Base-by-base conservation (phyloP, 306 rosid species). In the Citrullus mucosospermus region DNA sequence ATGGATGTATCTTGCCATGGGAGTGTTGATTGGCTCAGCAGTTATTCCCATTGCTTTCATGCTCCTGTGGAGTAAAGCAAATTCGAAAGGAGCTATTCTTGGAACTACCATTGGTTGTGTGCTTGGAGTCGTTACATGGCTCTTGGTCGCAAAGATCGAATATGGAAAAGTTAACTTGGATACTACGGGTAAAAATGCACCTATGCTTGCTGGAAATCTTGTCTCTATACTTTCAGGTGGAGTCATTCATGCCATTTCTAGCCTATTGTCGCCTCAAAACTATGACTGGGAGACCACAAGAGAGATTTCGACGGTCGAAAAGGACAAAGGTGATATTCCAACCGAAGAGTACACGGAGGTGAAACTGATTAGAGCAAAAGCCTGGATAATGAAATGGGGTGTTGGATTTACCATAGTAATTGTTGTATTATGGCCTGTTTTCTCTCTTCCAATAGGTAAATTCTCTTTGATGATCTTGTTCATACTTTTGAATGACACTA, bases 1-100 rank as follows among this genome's bases (percentile, higher is more conserved):
- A 76, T 93, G 96, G 98, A 93, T 93, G 97, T 93, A 93, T 81
- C 89, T 93, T 54, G 97, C 96, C 76, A 93, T 76, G 96, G 98
- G 98, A 82, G 93, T 93, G 78, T 60, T 91, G 22, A 91, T 93
- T 38, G 98, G 98, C 22, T 91, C 98, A 67, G 98, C 97, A 41
- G 98, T 93, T 83, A 58, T 90, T 81, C 98, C 98, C 34, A 93
- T 93, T 72, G 96, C 98, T 3, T 91, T 93, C 9, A 88, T 93
- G 97, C 97, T 93, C 81, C 85, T 89, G 4, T 93, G 97, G 97
- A 87, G 89, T 75, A 89, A 61, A 84, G 98, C 97, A 67, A 93
- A 93, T 83, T 93, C 97, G 38, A 79, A 74, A 15, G 98, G 98
- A 43, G 96, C 98, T 56, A 93, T 93, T 65, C 84, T 88, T 7